Evolutionary conservation across 2,329 filamentous ascomycete genomes (phyloP).

Genomic region (Neofusicoccum cordaticola): DNA sequence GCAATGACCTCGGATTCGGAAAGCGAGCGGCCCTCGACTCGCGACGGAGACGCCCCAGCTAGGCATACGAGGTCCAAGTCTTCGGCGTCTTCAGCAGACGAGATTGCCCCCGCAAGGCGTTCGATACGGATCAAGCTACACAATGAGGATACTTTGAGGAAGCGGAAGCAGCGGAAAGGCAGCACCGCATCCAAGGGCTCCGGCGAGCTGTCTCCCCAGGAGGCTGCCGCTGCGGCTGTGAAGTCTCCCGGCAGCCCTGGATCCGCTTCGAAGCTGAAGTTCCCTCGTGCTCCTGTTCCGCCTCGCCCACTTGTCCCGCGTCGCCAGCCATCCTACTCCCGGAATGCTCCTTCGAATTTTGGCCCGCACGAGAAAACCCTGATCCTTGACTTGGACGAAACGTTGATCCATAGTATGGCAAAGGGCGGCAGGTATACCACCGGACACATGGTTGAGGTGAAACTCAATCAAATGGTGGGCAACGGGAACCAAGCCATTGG

Average conservation of each 20-base stretch:
- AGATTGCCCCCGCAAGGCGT: slow-evolving; percentile 65
- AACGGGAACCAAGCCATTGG: slow-evolving; percentile 67
- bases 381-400: slow-evolving; percentile 94
- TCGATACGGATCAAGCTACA: slow-evolving; percentile 91
- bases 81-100: slow-evolving; percentile 51
- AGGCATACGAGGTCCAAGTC: slow-evolving; percentile 66
- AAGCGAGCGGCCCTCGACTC: slow-evolving; percentile 34
- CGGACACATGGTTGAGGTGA: slow-evolving; percentile 98
- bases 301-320: slow-evolving; percentile 86
- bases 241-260: slow-evolving; percentile 91
- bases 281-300: slow-evolving; percentile 84
- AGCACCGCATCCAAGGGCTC: slow-evolving; percentile 28
- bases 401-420: slow-evolving; percentile 94
- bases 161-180: slow-evolving; percentile 69
- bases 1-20: slow-evolving; percentile 66
- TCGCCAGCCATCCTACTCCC: slow-evolving; percentile 81
- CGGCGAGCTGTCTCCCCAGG: slow-evolving; percentile 37
- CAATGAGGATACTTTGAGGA: slow-evolving; percentile 71
- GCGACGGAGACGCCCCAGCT: slow-evolving; percentile 40
- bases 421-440: slow-evolving; percentile 94
- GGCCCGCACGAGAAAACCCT: slow-evolving; percentile 73
- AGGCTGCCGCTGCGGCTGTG: slow-evolving; percentile 66
- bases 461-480: slow-evolving; percentile 70
- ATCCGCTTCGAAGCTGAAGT: slow-evolving; percentile 58
- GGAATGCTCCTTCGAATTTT: slow-evolving; percentile 31